Conservation (phyloP, 1,284 basidiomycete genomes). For the Cerrena zonata region DNA sequence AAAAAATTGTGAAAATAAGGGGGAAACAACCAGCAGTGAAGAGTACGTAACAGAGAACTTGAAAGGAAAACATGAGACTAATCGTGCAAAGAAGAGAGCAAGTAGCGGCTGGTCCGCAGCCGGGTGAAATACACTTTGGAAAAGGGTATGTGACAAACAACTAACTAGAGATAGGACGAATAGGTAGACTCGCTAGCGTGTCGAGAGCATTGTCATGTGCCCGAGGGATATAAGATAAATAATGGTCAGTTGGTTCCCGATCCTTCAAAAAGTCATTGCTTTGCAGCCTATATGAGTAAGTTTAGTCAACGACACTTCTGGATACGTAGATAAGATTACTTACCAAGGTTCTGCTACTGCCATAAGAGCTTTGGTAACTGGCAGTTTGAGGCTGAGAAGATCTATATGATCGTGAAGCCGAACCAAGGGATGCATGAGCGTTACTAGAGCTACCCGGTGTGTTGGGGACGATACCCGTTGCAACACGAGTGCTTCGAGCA, state of each 20-base stretch:
- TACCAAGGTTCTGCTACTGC: constrained; percentile 39
- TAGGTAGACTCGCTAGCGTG: constrained; percentile 27
- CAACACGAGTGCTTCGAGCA: constrained; percentile 60
- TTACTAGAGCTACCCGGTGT: constrained; percentile 49
- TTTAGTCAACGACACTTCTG: too few species aligned
- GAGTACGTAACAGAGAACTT: too few species aligned
- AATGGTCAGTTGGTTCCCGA: constrained; percentile 2
- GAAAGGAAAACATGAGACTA: neutral
- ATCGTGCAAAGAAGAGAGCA: constrained; percentile 15
- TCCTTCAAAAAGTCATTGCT: constrained; percentile 16
- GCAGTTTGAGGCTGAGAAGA: constrained; percentile 34
- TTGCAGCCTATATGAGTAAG: constrained; percentile 15
- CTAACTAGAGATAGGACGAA: constrained; percentile 6
- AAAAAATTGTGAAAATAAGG: constrained; percentile 12
- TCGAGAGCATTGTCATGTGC: constrained; percentile 18
- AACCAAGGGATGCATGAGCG: constrained; percentile 29
- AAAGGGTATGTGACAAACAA: constrained; percentile 24
- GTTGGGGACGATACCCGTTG: constrained; percentile 40
- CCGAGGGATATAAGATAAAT: constrained; percentile 3
- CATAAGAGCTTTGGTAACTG: constrained; percentile 36
- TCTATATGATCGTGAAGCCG: constrained; percentile 35
- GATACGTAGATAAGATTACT: constrained; percentile 9
- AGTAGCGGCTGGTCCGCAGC: constrained; percentile 11
- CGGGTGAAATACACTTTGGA: constrained; percentile 4
- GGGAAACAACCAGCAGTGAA: constrained; percentile 18